These are phyloP conservation scores for Periconia sp. DNA, from an alignment of 2,329 filamentous ascomycete genomes.

Conservation along the genomic window DNA sequence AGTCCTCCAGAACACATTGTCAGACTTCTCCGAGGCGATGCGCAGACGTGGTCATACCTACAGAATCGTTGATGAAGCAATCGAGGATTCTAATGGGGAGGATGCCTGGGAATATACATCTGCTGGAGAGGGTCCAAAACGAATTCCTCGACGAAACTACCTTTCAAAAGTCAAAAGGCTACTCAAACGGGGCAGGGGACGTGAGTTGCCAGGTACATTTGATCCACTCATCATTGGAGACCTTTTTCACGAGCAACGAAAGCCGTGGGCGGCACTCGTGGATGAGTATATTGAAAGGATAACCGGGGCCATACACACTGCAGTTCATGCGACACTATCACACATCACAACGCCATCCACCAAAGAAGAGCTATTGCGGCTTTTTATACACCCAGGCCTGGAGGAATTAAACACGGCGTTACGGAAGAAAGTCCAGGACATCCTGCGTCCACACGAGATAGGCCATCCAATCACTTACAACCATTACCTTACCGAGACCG, in stretches of 20 bases:
- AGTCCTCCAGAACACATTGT: conserved; percentile 22
- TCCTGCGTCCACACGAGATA: conserved; percentile 17
- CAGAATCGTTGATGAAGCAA: conserved; percentile 13
- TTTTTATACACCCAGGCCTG: conserved; percentile 7
- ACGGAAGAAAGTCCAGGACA: conserved; percentile 8
- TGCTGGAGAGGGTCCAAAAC: no score
- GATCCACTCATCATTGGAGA: conserved; percentile 22
- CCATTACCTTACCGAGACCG: conserved; percentile 38
- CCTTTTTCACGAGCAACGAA: conserved; percentile 21
- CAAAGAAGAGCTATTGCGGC: background rate
- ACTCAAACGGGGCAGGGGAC: conserved; percentile 16
- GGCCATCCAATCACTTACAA: conserved; percentile 41
- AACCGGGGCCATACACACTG: conserved; percentile 4
- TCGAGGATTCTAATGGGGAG: background rate
- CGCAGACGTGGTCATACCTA: conserved; percentile 14
- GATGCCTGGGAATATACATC: no score
- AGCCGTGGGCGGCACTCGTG: conserved; percentile 16
- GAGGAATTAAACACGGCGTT: conserved; percentile 7
- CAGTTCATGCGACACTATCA: conserved; percentile 1
- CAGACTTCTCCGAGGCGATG: conserved; percentile 18
- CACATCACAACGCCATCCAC: conserved; percentile 10
- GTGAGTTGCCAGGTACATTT: conserved; percentile 25
- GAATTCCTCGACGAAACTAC: conserved; percentile 21
- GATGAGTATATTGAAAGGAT: conserved; percentile 3
- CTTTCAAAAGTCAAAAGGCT: conserved; percentile 23